Percentiles rank a stretch among this genome's conserved stretches.
Evolutionary conservation across 192 early-diverging fungal species (phyloP).

Genomic region (Entomortierella parvispora): DNA sequence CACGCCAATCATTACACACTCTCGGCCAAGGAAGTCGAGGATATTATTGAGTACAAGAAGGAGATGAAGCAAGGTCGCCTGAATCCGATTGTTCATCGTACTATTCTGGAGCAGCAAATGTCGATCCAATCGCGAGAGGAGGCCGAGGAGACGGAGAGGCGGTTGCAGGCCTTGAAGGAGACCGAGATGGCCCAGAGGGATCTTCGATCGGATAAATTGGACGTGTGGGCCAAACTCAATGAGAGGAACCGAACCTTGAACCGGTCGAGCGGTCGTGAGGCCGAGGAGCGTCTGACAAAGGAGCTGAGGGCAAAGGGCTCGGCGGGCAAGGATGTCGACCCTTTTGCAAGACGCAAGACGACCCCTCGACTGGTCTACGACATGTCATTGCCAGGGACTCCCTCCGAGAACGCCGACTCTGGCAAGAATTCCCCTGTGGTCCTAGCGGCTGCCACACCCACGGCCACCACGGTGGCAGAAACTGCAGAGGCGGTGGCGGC

Average conservation of each 20-base stretch:
- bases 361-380: constrained; percentile 46
- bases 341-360: constrained; percentile 53
- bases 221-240: constrained; percentile 65
- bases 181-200: constrained; percentile 26
- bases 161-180: constrained; percentile 44
- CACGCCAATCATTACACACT: constrained; percentile 69
- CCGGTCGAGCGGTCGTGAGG: constrained; percentile 54
- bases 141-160: constrained; percentile 63
- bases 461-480: neutral
- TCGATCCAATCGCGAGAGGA: constrained; percentile 59
- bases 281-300: constrained; percentile 36
- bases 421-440: constrained; percentile 6
- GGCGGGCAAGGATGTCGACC: constrained; percentile 32
- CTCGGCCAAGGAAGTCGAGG: constrained; percentile 67
- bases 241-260: constrained; percentile 64
- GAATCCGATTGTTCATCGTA: constrained; percentile 40
- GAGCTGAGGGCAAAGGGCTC: constrained; percentile 35
- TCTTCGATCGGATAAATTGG: constrained; percentile 47
- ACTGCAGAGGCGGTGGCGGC: constrained; percentile 23
- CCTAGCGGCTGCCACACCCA: neutral
- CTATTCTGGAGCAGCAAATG: constrained; percentile 37
- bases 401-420: constrained; percentile 19
- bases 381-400: constrained; percentile 2
- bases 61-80: constrained; percentile 47
- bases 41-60: constrained; percentile 70